A percentile compares a stretch with the other conserved stretches of the same genome.
Evolutionary conservation across 108 stramenopile species (phyloP).

Genomic region (Skeletonema marinoi): DNA sequence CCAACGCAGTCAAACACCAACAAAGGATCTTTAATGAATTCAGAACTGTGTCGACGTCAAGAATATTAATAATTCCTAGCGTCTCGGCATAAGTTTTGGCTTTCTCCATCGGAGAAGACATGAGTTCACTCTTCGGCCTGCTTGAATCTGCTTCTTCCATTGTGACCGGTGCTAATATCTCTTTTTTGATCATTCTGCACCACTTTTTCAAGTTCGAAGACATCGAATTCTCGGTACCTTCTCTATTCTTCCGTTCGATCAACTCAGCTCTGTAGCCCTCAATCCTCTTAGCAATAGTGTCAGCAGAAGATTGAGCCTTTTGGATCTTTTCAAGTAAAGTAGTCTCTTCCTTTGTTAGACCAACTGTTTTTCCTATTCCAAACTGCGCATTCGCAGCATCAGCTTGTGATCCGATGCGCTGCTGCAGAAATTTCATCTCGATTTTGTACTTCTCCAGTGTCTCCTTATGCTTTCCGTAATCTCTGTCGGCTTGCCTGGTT

Average conservation of each 20-base stretch:
- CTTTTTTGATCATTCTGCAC: constrained; percentile 58
- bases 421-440: constrained; percentile 6
- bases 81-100: constrained; percentile 47
- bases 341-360: neutral
- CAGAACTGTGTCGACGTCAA: constrained; percentile 54
- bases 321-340: constrained; percentile 40
- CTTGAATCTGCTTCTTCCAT: constrained; percentile 48
- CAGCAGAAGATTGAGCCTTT: constrained; percentile 27
- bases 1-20: constrained; percentile 63
- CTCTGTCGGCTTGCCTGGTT: constrained; percentile 48
- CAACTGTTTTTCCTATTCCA: neutral
- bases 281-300: constrained; percentile 42
- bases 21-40: constrained; percentile 66
- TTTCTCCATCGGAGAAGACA: constrained; percentile 51
- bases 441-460: constrained; percentile 58
- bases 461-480: constrained; percentile 56
- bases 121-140: constrained; percentile 40
- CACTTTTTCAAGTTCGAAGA: constrained; percentile 51
- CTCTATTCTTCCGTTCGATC: constrained; percentile 48
- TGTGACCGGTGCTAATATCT: constrained; percentile 55
- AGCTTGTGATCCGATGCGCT: neutral
- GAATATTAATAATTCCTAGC: constrained; percentile 57
- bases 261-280: constrained; percentile 37
- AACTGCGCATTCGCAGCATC: neutral
- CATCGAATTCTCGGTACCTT: constrained; percentile 52